Percentiles rank a stretch among this genome's conserved stretches.
phyloP scores from a whole-genome alignment of 495 filamentous ascomycete species.

The Geoglossum glabrum region DNA sequence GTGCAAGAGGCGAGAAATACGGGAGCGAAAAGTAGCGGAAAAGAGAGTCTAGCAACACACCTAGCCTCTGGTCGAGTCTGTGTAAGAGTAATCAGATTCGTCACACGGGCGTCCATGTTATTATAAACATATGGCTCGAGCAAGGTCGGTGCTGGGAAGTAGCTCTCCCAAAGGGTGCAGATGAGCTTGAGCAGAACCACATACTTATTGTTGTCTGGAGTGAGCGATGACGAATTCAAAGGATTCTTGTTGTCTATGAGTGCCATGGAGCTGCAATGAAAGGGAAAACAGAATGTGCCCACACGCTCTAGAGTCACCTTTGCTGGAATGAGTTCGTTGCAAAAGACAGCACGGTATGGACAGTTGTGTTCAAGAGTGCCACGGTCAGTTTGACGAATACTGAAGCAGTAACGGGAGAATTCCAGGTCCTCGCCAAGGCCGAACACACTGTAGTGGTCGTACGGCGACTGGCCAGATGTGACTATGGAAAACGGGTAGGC shows the following conservation, averaged over 20 bases:
- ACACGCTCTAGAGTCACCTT: background rate
- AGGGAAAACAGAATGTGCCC: background rate
- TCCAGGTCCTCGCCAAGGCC: too few relatives aligned
- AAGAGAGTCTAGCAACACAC: background rate
- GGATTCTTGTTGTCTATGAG: background rate
- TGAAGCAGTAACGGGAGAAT: background rate
- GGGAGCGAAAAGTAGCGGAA: too few relatives aligned
- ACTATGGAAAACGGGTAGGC: background rate
- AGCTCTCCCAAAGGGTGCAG: background rate
- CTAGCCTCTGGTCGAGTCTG: background rate
- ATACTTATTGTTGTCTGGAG: background rate
- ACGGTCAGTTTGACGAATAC: background rate
- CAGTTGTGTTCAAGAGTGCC: background rate
- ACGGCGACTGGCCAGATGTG: background rate
- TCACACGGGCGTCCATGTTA: background rate
- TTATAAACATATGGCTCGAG: background rate
- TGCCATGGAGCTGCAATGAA: background rate
- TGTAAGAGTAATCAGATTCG: background rate
- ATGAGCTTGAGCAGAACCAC: background rate
- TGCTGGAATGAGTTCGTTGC: background rate
- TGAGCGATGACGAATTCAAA: background rate
- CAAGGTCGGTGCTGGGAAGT: background rate
- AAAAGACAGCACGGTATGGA: background rate
- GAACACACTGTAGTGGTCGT: too few relatives aligned
- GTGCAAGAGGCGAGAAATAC: too few relatives aligned